Evolutionary conservation across 2,329 filamentous ascomycete species (phyloP), one percentile per base, ranked within the genome.

Genomic region (Camillea tinctor): DNA sequence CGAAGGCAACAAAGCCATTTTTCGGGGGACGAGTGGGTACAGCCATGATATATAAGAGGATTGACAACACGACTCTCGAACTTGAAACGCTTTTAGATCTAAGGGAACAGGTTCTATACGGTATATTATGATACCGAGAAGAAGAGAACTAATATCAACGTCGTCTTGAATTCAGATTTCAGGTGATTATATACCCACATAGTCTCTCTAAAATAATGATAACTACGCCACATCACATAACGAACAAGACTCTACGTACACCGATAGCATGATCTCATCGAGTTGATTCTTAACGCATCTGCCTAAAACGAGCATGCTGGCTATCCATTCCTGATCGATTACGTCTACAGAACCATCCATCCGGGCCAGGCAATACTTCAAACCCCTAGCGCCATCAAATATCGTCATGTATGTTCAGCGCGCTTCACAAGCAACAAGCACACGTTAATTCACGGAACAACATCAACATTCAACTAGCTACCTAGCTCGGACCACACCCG

Each of bases 1-100:
- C 63, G n/a, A 40, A 22, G 17, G 63, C 60, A 19, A 64, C 66
- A 44, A 66, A 62, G 26, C 57, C 54, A 15, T 60, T 65, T 4
- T 40, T 30, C 1, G 55, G 58, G 8, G 53, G 59, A 19, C 13
- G 51, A 15, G 11, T 26, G 1, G 60, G 54, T n/a, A 13, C 23
- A 13, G 19, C 57, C 59, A 64, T 66, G 22, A 49, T 57, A 30
- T 30, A 40, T 40, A 17, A 17, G 36, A 13, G 7, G 7, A 17
- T 40, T 3, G 36, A 13, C 9, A 40, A 40, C 4, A 6, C 15
- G 9, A 3, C 15, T 5, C 11, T 40, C 15, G 3, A 17, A 17
- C 7, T 17, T 6, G 11, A 3, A 40, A 40, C 36, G 9, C 36
- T 40, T 40, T 13, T 13, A 40, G 24, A 9, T 4, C 4, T 4